Evolutionary conservation across 2,329 filamentous ascomycete species (phyloP).

Genomic region (Talaromyces amestolkiae): DNA sequence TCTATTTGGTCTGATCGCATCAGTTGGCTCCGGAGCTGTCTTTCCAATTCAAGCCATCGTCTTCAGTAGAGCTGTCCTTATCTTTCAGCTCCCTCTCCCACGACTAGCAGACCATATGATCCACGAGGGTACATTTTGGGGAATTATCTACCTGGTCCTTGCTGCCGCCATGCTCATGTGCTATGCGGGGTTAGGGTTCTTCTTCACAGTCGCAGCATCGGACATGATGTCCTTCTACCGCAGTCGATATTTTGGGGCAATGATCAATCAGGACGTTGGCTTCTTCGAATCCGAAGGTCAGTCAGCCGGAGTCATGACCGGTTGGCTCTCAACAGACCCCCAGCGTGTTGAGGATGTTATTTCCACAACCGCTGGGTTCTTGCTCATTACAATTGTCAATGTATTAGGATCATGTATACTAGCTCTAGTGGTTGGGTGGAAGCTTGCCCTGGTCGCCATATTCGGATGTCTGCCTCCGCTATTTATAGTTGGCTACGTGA

Average conservation of each 20-base stretch:
- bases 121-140: background rate
- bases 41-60: background rate
- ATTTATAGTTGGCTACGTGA: conserved; percentile 30
- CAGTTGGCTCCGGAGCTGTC: background rate
- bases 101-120: background rate
- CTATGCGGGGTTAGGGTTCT: background rate
- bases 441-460: conserved; percentile 80
- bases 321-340: conserved; percentile 48
- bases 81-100: background rate
- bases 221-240: background rate
- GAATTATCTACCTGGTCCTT: background rate
- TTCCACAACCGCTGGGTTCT: background rate
- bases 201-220: background rate
- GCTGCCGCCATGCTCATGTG: background rate
- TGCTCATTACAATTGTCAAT: conserved; percentile 60
- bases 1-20: background rate
- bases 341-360: background rate
- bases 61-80: background rate
- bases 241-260: conserved; percentile 67
- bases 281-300: conserved; percentile 92
- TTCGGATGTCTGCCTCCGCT: conserved; percentile 48
- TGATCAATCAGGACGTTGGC: conserved; percentile 86
- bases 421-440: conserved; percentile 77
- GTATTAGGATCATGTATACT: conserved; percentile 70
- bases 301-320: conserved; percentile 80